Percentiles rank a stretch among this genome's conserved stretches.
phyloP scores from a whole-genome alignment of 371 early-diverging fungal genomes.

The Lichtheimia hyalospora region DNA sequence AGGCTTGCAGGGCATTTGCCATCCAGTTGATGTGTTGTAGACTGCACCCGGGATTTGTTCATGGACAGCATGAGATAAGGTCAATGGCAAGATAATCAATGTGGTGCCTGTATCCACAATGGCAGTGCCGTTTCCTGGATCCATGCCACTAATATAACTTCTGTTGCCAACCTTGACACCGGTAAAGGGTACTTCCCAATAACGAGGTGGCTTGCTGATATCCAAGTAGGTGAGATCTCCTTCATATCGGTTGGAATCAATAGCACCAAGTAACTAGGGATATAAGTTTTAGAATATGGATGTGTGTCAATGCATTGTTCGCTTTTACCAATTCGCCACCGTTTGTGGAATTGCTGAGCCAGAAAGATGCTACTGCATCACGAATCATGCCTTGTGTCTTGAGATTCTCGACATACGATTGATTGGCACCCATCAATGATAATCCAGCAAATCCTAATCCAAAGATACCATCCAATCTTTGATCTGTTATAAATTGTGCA shows the following conservation, averaged over 20 bases:
- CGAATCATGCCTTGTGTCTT: conserved; percentile 14
- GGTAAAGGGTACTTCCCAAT: conserved; percentile 42
- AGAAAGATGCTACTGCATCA: conserved; percentile 16
- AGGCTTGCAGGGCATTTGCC: conserved; percentile 46
- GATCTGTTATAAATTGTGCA: conserved; percentile 8
- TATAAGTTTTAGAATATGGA: not conserved
- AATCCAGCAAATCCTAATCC: conserved; percentile 28
- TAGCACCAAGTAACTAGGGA: conserved; percentile 18
- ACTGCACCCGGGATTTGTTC: conserved; percentile 42
- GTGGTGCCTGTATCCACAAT: conserved; percentile 56
- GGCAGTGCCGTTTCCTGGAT: conserved; percentile 21
- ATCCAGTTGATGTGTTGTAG: conserved; percentile 36
- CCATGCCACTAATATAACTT: not conserved
- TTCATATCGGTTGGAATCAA: conserved; percentile 12
- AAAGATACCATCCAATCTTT: conserved; percentile 31
- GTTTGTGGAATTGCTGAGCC: conserved; percentile 14
- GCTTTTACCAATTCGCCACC: conserved; percentile 23
- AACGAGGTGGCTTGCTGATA: conserved; percentile 20
- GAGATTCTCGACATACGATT: conserved; percentile 16
- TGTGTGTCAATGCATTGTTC: not conserved
- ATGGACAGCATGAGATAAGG: conserved; percentile 41
- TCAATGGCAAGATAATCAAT: conserved; percentile 31
- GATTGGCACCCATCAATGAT: conserved; percentile 11
- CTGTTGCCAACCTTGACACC: conserved; percentile 16
- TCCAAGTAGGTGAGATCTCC: conserved; percentile 36